These are phyloP conservation scores for Amanita jacksonii DNA, from an alignment of 768 basidiomycete species.

Conservation along the genomic window DNA sequence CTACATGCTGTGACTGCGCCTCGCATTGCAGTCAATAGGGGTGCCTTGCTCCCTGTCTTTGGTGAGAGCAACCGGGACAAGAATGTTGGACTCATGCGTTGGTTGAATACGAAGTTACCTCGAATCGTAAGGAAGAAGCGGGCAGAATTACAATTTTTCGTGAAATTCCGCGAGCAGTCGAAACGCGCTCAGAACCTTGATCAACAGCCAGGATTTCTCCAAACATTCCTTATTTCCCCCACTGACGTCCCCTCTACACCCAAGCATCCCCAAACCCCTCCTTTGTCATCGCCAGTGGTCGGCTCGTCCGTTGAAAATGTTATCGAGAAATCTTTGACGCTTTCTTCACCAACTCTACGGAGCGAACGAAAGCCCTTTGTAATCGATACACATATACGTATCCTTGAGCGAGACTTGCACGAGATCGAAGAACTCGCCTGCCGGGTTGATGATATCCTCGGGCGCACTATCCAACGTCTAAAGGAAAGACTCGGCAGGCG, in stretches of 20 bases:
- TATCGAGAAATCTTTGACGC: no score
- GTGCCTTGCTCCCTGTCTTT: slow-evolving; percentile 46
- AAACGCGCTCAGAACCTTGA: slow-evolving; percentile 19
- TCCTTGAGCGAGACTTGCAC: slow-evolving; percentile 45
- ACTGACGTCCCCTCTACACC: no score
- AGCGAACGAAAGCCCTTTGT: slow-evolving; percentile 32
- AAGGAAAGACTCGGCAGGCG: slow-evolving; percentile 77
- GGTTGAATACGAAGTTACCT: slow-evolving; percentile 40
- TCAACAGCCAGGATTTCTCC: background rate
- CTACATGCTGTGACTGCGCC: slow-evolving; percentile 35
- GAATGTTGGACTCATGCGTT: slow-evolving; percentile 49
- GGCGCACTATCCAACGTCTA: slow-evolving; percentile 47
- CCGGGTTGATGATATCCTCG: slow-evolving; percentile 32
- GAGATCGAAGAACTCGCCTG: slow-evolving; percentile 38
- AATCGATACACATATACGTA: slow-evolving; percentile 42
- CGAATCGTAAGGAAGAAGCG: slow-evolving; percentile 40
- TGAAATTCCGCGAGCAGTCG: slow-evolving; percentile 18
- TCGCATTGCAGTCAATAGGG: slow-evolving; percentile 43
- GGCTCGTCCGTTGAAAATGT: background rate
- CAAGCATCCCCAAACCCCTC: slow-evolving; percentile 9
- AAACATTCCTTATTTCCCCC: no score
- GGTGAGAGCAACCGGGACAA: slow-evolving; percentile 51
- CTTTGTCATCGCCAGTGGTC: background rate
- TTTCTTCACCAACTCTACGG: background rate
- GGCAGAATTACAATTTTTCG: slow-evolving; percentile 34